phyloP scores from a whole-genome alignment of 2,329 filamentous ascomycete genomes.

The Rasamsonia emersonii region DNA sequence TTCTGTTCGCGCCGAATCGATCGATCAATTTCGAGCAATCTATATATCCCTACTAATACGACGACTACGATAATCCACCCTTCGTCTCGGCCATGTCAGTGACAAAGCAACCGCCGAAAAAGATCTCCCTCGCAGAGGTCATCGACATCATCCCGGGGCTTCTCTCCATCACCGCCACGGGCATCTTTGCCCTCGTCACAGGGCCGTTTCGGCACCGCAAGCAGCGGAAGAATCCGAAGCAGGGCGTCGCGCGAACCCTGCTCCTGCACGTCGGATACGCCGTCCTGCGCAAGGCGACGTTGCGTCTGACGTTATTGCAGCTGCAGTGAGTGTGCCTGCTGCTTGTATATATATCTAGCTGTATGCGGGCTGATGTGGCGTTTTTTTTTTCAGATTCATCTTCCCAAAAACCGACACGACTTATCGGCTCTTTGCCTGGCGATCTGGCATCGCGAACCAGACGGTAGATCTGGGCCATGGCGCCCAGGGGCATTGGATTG shows the following conservation, averaged over 20 bases:
- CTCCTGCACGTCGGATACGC: conserved; percentile 28
- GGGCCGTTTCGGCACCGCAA: conserved; percentile 7
- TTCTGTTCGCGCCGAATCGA: too few relatives aligned
- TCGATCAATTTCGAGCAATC: too few relatives aligned
- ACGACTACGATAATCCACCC: too few relatives aligned
- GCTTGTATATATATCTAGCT: too few relatives aligned
- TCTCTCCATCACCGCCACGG: conserved; percentile 4
- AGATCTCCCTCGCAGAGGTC: conserved; percentile 4
- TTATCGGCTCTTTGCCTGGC: conserved; percentile 21
- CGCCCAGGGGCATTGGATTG: conserved; percentile 31
- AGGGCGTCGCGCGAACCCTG: conserved; percentile 17
- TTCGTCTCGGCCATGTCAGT: too few relatives aligned
- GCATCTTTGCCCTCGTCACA: conserved; percentile 5
- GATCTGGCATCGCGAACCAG: conserved; percentile 15
- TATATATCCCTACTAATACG: too few relatives aligned
- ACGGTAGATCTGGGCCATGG: conserved; percentile 25
- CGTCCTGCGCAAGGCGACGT: conserved; percentile 22
- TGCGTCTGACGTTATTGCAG: conserved; percentile 19
- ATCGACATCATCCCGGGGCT: conserved; percentile 5
- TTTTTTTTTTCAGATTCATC: conserved; percentile 13
- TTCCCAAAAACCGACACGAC: conserved; percentile 18
- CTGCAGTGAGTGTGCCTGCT: conserved; percentile 19
- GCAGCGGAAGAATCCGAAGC: conserved; percentile 6
- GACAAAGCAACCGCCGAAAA: too few relatives aligned
- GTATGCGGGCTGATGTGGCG: too few relatives aligned